These are phyloP conservation scores for Brassica hybrid DNA, from an alignment of 441 rosid genomes.

Conservation along the genomic window DNA sequence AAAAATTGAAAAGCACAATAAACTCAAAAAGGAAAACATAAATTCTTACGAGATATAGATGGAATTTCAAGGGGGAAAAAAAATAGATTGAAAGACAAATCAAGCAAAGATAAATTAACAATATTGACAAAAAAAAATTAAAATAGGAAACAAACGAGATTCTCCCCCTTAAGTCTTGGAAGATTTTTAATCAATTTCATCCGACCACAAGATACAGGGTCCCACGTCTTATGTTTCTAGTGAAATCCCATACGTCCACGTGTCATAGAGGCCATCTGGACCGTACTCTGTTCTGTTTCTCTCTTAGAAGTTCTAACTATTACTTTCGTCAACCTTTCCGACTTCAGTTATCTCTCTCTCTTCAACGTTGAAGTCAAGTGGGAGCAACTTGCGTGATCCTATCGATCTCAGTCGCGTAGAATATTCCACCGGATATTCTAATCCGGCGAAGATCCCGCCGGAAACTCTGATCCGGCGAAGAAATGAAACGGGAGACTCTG, in stretches of 20 bases:
- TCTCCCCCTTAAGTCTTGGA: constrained; percentile 4
- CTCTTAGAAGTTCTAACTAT: background rate
- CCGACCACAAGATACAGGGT: constrained; percentile 1
- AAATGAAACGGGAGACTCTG: constrained; percentile 57
- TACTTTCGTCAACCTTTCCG: constrained; percentile 28
- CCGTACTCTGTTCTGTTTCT: constrained; percentile 14
- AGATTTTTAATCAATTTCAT: constrained; percentile 4
- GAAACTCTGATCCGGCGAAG: background rate
- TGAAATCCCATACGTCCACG: constrained; percentile 33
- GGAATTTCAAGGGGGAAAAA: too few relatives aligned
- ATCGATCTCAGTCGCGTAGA: constrained; percentile 20
- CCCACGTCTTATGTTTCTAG: background rate
- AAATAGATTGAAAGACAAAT: background rate
- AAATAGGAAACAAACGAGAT: constrained; percentile 19
- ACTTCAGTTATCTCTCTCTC: constrained; percentile 11
- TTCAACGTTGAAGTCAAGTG: constrained; percentile 25
- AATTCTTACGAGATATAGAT: background rate
- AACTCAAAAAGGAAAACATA: background rate
- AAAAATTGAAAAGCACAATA: background rate
- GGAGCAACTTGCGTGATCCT: background rate
- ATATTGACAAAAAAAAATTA: background rate
- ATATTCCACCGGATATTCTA: background rate
- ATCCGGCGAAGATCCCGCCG: constrained; percentile 16
- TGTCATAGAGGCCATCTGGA: constrained; percentile 22
- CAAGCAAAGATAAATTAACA: background rate